Evolutionary conservation across 345 rosid species (phyloP).

Genomic region (Eucalyptus pauciflora): DNA sequence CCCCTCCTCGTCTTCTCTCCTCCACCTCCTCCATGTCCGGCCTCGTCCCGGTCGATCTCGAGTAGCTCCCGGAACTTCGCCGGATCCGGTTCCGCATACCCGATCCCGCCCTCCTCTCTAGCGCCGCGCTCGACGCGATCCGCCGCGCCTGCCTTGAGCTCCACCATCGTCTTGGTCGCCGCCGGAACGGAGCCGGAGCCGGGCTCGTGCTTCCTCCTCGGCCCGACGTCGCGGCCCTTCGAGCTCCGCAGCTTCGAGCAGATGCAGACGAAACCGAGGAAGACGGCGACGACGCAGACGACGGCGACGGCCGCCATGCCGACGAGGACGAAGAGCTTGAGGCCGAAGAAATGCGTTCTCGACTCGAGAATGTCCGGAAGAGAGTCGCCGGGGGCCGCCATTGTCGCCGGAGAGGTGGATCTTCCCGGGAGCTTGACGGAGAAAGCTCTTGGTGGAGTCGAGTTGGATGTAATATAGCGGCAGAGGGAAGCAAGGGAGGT

Average conservation of each 20-base stretch:
- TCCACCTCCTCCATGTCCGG: background rate
- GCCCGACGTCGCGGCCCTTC: conserved; percentile 40
- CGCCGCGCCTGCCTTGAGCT: conserved; percentile 30
- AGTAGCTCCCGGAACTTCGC: background rate
- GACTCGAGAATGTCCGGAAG: background rate
- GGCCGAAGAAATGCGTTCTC: conserved; percentile 30
- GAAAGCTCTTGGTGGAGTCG: background rate
- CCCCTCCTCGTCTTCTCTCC: conserved; percentile 8
- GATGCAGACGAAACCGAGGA: conserved; percentile 41
- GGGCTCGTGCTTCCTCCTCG: conserved; percentile 42
- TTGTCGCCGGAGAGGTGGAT: conserved; percentile 8
- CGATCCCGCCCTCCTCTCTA: background rate
- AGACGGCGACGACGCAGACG: conserved; percentile 13
- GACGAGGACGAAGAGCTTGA: conserved; percentile 48
- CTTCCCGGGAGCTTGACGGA: background rate
- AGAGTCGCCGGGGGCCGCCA: conserved; percentile 35
- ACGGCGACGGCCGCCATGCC: conserved; percentile 12
- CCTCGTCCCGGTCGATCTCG: background rate
- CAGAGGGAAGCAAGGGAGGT: background rate
- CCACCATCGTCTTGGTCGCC: conserved; percentile 56
- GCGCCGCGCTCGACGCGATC: conserved; percentile 1
- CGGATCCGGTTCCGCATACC: background rate
- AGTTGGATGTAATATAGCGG: background rate
- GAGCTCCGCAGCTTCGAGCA: conserved; percentile 22
- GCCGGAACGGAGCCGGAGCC: conserved; percentile 40